Evolutionary conservation across 139 green algal genomes (phyloP).

Genomic region (Micractinium sp.): DNA sequence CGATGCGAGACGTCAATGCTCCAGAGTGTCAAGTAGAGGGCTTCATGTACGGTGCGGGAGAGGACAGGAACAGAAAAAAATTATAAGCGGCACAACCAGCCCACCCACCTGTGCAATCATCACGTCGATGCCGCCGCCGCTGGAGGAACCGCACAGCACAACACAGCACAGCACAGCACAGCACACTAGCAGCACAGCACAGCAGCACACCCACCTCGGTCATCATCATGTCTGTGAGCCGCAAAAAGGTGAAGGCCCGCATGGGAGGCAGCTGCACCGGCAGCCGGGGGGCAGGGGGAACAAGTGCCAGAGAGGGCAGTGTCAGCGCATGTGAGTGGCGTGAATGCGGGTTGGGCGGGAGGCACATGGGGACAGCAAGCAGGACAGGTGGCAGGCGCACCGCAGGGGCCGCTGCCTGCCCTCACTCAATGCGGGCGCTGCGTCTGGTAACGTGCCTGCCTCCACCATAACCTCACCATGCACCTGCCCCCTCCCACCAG

Average conservation of each 20-base stretch:
- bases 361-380: background rate
- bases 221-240: constrained; percentile 80
- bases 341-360: background rate
- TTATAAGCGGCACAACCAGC: too few relatives aligned
- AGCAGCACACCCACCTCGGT: constrained; percentile 38
- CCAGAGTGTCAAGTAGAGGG: too few relatives aligned
- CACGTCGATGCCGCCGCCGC: too few relatives aligned
- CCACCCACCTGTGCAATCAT: constrained; percentile 58
- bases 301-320: background rate
- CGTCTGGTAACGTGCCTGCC: background rate
- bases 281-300: background rate
- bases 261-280: constrained; percentile 67
- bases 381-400: background rate
- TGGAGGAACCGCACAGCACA: too few relatives aligned
- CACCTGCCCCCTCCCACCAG: background rate
- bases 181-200: too few relatives aligned
- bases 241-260: constrained; percentile 86
- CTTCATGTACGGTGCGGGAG: background rate
- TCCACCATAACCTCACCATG: background rate
- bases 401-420: background rate
- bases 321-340: background rate
- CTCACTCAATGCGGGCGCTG: background rate
- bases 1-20: too few relatives aligned
- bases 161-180: too few relatives aligned
- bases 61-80: too few relatives aligned